phyloP scores from a whole-genome alignment of 2,329 filamentous ascomycete species.

The Clarireedia paspali region DNA sequence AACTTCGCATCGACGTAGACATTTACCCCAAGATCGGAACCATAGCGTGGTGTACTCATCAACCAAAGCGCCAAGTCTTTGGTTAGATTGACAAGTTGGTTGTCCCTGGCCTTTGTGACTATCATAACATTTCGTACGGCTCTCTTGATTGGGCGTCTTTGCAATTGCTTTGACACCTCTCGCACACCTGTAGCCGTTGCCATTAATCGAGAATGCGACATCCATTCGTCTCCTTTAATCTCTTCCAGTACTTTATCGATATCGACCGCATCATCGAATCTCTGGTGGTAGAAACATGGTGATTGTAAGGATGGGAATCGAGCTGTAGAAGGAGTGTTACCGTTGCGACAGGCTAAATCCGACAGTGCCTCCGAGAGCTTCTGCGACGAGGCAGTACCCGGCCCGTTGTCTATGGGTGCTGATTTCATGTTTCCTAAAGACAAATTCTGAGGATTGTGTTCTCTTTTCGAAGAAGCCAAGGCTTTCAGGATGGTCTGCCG shows the following conservation, averaged over 20 bases:
- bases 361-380: conserved; percentile 54
- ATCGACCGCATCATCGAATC: conserved; percentile 93
- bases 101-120: conserved; percentile 94
- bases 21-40: conserved; percentile 82
- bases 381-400: conserved; percentile 37
- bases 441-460: conserved; percentile 43
- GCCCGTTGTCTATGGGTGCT: conserved; percentile 16
- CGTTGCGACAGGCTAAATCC: conserved; percentile 35
- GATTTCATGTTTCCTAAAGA: conserved; percentile 6
- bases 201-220: conserved; percentile 89
- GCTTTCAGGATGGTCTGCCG: conserved; percentile 80
- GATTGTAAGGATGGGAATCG: conserved; percentile 68
- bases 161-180: conserved; percentile 91
- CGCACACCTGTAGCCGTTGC: conserved; percentile 93
- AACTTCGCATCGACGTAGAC: conserved; percentile 98
- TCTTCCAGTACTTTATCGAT: conserved; percentile 93
- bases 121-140: conserved; percentile 96
- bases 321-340: conserved; percentile 30
- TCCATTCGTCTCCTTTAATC: conserved; percentile 78
- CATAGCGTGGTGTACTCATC: conserved; percentile 80
- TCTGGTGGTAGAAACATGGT: conserved; percentile 95
- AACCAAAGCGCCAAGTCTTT: conserved; percentile 84
- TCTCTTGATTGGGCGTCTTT: conserved; percentile 83
- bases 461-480: conserved; percentile 58
- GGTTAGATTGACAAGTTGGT: conserved; percentile 82